These are phyloP conservation scores for Aspergillus fumigatiaffinis DNA, from an alignment of 2,329 filamentous ascomycete genomes.

Conservation along the genomic window DNA sequence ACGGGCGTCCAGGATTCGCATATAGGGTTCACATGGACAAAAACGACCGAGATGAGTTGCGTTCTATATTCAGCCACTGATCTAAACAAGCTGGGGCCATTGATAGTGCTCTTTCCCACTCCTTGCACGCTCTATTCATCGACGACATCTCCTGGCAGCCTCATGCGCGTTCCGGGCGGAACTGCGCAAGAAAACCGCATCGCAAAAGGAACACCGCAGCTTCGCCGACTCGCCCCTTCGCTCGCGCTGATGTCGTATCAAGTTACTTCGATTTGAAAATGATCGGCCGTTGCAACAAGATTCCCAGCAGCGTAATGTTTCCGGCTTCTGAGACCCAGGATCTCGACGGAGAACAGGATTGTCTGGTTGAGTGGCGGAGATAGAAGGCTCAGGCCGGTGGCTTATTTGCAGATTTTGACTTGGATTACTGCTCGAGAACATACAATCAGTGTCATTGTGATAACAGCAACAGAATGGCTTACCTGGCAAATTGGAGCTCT, in stretches of 20 bases:
- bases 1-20: no score
- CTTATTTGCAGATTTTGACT: not conserved
- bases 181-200: constrained; percentile 5
- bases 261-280: constrained; percentile 2
- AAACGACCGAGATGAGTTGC: no score
- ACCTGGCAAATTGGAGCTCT: not conserved
- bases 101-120: no score
- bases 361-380: not conserved
- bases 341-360: not conserved
- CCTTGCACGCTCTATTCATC: not conserved
- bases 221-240: constrained; percentile 3
- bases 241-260: constrained; percentile 3
- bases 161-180: constrained; percentile 3
- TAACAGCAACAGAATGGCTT: not conserved
- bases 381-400: not conserved
- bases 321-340: not conserved
- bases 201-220: constrained; percentile 6
- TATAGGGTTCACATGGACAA: no score
- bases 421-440: not conserved
- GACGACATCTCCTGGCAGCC: not conserved
- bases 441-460: not conserved
- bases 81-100: not conserved
- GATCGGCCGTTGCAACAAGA: constrained; percentile 2
- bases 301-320: not conserved
- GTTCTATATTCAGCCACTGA: not conserved